Evolutionary conservation across 257 asterid genomes (phyloP).

Genomic region (Scutellaria minor): DNA sequence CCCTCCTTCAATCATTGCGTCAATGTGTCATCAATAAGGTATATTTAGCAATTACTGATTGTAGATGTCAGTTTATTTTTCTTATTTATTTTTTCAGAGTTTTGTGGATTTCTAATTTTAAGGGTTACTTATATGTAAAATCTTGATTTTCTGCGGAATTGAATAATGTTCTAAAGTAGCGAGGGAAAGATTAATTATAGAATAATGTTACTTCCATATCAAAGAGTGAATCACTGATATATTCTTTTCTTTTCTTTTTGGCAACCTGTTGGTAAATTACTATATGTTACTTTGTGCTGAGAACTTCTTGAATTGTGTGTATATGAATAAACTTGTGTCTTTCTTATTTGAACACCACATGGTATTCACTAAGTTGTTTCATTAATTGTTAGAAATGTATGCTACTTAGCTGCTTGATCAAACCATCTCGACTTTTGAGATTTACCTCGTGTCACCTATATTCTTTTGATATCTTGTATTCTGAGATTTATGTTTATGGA

Average conservation of each 20-base stretch:
- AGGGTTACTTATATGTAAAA: neutral
- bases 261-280: constrained; percentile 3
- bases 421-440: neutral
- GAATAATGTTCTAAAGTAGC: neutral
- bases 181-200: neutral
- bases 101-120: too few species aligned
- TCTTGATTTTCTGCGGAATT: neutral
- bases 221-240: neutral
- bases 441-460: too few species aligned
- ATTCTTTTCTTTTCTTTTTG: neutral
- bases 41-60: neutral
- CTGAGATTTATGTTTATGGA: too few species aligned
- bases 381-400: neutral
- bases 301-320: too few species aligned
- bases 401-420: constrained; percentile 4
- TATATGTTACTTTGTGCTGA: neutral
- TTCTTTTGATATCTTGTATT: too few species aligned
- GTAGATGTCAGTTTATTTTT: neutral
- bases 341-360: neutral
- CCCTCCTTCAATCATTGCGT: constrained; percentile 71
- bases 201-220: neutral
- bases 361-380: too few species aligned
- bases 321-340: neutral
- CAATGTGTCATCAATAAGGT: constrained; percentile 78
- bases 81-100: neutral